Conservation (phyloP, 2,329 filamentous ascomycete genomes). For the Gaeumannomyces sp. region DNA sequence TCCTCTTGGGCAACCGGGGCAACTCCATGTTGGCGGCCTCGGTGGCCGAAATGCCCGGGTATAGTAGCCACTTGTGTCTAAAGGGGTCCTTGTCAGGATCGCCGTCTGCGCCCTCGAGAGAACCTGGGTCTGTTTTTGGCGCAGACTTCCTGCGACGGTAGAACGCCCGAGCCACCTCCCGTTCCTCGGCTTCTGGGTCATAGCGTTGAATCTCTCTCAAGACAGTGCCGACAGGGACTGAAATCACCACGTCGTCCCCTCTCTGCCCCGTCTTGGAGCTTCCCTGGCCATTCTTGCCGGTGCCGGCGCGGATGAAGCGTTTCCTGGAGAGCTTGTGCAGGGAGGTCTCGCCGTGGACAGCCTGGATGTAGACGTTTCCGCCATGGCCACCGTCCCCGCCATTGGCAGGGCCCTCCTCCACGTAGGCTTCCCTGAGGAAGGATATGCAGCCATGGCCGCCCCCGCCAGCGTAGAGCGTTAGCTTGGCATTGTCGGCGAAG, state of each 20-base stretch:
- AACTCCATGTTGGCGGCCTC: constrained; percentile 54
- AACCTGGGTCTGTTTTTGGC: constrained; percentile 10
- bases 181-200: constrained; percentile 70
- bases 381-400: constrained; percentile 91
- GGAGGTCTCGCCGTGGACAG: constrained; percentile 83
- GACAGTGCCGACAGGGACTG: constrained; percentile 88
- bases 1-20: constrained; percentile 45
- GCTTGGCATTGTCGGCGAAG: constrained; percentile 79
- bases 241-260: constrained; percentile 81
- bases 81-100: constrained; percentile 35
- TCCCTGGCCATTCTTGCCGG: constrained; percentile 73
- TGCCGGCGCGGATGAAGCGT: constrained; percentile 66
- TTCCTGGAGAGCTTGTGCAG: constrained; percentile 83
- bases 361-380: constrained; percentile 91
- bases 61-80: constrained; percentile 76
- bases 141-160: constrained; percentile 17
- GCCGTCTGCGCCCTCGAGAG: constrained; percentile 12
- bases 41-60: constrained; percentile 67
- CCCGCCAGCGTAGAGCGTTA: constrained; percentile 70
- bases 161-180: constrained; percentile 24
- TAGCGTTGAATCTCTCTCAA: constrained; percentile 73
- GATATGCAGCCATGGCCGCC: constrained; percentile 93
- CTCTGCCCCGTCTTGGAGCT: constrained; percentile 67
- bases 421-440: constrained; percentile 85
- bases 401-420: constrained; percentile 84